Base-by-base conservation (phyloP, 768 basidiomycete species). In the Amanita jacksonii region DNA sequence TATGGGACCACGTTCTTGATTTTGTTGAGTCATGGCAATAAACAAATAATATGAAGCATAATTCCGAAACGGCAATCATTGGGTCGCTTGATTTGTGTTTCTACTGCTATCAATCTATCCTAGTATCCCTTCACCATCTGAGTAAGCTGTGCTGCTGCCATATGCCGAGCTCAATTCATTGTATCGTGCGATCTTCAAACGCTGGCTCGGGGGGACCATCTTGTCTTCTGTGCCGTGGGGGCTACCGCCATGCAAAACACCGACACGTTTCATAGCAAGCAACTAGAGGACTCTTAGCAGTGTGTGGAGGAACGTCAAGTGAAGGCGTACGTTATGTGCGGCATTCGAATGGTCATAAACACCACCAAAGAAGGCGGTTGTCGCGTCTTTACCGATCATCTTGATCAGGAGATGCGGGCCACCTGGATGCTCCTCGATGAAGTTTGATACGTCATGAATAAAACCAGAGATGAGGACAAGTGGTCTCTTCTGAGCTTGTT, bases 321-420 rank as follows among this genome's bases (percentile, higher is more conserved):
- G 15, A 23, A 16, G 4, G 62, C 79, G 28, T 55, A 82, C 80
- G 55, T 90, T 89, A 60, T 90, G 85, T 5, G 88, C 85, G 35
- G 86, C 85, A 57, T 90, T 90, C 23, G 84, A 87, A 56, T 90
- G 88, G 52, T 86, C 85, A 55, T 89, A 89, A 1, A 91, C 82
- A 47, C 85, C 87, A 49, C 92, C 92, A 55, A 94, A 92, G 73
- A 94, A 96, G 5, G 91, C 90, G 0, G 88, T 87, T 3, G 90
- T 90, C 2, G 86, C 91, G 54, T 94, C 92, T 59, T 78, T 86
- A 45, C 92, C 92, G 53, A 92, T 85, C 60, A 83, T 74, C 62
- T 86, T 85, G 52, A 79, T 75, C 47, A 97, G 66, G 20, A 90
- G 65, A 56, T 92, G 87, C 3, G 81, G 77, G 10, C 92, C 92